Evolutionary conservation across 768 basidiomycete genomes (phyloP), one percentile per base, ranked within the genome.

Genomic region (Suillus brevipes): DNA sequence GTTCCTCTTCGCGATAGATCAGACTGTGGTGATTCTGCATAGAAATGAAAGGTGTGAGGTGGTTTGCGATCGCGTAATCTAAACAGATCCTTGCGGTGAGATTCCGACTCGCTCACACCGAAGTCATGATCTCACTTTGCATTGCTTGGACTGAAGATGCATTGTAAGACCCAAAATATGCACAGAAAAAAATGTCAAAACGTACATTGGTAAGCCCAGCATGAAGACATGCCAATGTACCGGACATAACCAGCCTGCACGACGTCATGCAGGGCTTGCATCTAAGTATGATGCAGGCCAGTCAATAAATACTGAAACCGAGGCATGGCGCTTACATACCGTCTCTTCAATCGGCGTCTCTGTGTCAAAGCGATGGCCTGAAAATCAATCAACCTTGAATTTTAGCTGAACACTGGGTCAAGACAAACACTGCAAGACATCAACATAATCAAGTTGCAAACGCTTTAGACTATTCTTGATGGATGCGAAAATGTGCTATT

Each of bases 401-500:
- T 50, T 13, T 4, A 10, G 18, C 28, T 25, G 25, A 59, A 42
- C 12, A 8, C 18, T 4, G 5, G 16, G 57, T 50, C 70, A 53
- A 12, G 34, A 63, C 80, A 66, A 69, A 82, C 89, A 89, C 78
- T 92, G 91, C 9, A 92, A 76, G 2, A 92, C 76, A 70, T 93
- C 92, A 69, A 94, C 81, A 67, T 92, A 91, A 60, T 93, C 91
- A 34, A 91, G 74, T 55, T 91, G 88, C 2, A 94, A 80, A 20
- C 91, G 82, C 71, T 89, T 75, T 65, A 93, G 74, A 53, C 85
- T 86, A 18, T 78, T 76, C 69, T 88, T 87, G 42, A 89, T 84
- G 0, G 85, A 78, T 40, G 88, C 89, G 68, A 94, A 93, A 45
- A 93, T 91, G 69, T 88, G 86, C 87, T 92, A 55, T 56, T 49